These are phyloP conservation scores for Leonotis leonurus DNA, from an alignment of 257 asterid species.

Conservation along the genomic window DNA sequence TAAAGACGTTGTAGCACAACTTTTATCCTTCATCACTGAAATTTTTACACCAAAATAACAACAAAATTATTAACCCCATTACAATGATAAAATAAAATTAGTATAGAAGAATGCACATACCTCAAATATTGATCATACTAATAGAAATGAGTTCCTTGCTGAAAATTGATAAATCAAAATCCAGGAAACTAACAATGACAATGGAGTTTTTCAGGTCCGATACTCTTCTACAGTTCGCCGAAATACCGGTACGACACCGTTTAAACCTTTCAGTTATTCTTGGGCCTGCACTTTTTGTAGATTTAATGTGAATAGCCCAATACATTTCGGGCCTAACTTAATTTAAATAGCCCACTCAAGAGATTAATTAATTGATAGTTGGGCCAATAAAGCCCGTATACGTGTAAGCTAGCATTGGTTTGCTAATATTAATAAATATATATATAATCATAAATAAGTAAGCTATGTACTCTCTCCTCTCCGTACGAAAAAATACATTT, in stretches of 20 bases:
- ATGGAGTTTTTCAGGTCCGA: constrained; percentile 14
- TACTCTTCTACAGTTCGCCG: constrained; percentile 14
- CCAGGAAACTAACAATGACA: neutral
- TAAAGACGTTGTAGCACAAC: constrained; percentile 39
- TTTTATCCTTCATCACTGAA: constrained; percentile 76
- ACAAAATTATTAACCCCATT: constrained; percentile 14
- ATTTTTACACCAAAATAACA: constrained; percentile 16
- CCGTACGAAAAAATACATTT: no score
- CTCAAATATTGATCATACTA: constrained; percentile 14
- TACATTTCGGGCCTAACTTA: neutral
- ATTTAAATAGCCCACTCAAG: no score
- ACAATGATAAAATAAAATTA: neutral
- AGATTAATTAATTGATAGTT: no score
- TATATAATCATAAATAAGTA: no score
- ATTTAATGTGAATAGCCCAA: neutral
- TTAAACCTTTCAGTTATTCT: neutral
- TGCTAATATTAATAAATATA: no score
- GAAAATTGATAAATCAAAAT: constrained; percentile 12
- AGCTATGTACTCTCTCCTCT: no score
- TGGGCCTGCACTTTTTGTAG: neutral
- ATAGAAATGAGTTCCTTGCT: neutral
- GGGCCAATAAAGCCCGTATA: no score
- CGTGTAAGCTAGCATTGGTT: neutral
- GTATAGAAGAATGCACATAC: neutral
- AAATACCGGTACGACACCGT: constrained; percentile 27